A percentile compares a stretch with the other conserved stretches of the same genome.
phyloP scores from a whole-genome alignment of 352 stramenopile genomes.

The Pythium chondricola region DNA sequence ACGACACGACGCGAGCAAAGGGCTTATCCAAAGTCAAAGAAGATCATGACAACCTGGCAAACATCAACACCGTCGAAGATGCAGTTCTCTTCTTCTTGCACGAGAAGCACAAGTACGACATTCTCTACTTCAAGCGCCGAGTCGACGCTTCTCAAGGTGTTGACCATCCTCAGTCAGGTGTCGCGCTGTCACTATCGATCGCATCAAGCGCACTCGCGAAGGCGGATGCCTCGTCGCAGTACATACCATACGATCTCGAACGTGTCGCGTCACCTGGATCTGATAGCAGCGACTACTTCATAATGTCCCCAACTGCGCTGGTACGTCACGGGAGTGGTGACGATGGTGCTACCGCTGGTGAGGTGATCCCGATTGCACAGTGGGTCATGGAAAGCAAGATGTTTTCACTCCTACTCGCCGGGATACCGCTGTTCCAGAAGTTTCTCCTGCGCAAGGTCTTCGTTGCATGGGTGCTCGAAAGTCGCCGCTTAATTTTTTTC shows the following conservation, averaged over 20 bases:
- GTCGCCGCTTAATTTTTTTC: constrained; percentile 31
- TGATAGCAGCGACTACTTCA: constrained; percentile 50
- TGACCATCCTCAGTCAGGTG: background rate
- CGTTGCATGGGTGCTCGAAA: constrained; percentile 33
- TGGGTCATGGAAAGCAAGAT: constrained; percentile 75
- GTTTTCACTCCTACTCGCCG: constrained; percentile 60
- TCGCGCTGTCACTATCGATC: constrained; percentile 25
- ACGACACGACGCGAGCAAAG: no score
- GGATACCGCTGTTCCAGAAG: constrained; percentile 71
- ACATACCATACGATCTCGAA: constrained; percentile 62
- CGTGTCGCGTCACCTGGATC: constrained; percentile 24
- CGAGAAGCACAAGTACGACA: constrained; percentile 59
- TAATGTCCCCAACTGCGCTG: constrained; percentile 52
- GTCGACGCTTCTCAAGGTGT: constrained; percentile 1
- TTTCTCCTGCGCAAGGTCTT: constrained; percentile 60
- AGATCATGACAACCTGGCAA: constrained; percentile 6
- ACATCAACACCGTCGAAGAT: constrained; percentile 42
- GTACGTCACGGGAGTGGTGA: constrained; percentile 48
- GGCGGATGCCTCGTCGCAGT: constrained; percentile 12
- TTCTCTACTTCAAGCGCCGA: constrained; percentile 59
- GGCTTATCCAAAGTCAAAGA: background rate
- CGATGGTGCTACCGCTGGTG: constrained; percentile 28
- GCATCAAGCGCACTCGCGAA: constrained; percentile 11
- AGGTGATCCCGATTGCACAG: constrained; percentile 55
- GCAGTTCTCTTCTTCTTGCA: constrained; percentile 64